Base-by-base conservation (phyloP, 139 green algal genomes). In the Coelastrella sp. region DNA sequence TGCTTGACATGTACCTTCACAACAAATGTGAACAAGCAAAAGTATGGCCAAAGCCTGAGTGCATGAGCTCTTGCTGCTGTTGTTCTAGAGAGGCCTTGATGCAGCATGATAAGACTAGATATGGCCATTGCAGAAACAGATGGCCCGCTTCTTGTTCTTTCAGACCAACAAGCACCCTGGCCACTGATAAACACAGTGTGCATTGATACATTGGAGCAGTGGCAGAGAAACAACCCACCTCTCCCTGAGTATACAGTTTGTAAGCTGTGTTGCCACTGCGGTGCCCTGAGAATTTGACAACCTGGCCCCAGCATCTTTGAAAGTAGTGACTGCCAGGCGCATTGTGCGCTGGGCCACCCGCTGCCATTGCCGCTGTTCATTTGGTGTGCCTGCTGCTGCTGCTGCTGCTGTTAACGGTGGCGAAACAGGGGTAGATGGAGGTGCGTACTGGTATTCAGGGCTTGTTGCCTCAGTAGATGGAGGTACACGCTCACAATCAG, bases 321-420 rank as follows among this genome's bases (percentile, higher is more conserved):
- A 84, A 0, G 88, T 68, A 19, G 88, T 91, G 0, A 91, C 25
- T 27, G 88, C 88, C 5, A 91, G 10, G 0, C 88, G 88, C 25
- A 88, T 17, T 11, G 68, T 19, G 5, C 78, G 66, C 81, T 91
- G 88, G 0, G 81, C 88, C 58, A 12, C 6, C 24, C 88, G 78
- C 24, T 79, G 80, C 88, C 88, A 91, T 24, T 88, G 78, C 6
- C 87, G 87, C 78, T 87, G 87, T 78, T 91, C 65, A 20, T 87
- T 78, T 0, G 87, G 87, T 17, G 87, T 87, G 6, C 49, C n/a
- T 35, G 49, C 25, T 7, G 65, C 49, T 86, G 78, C 20, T 58
- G 49, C 6, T 80, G 66, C 65, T 66, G 76, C 19, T 59, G 27
- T 7, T 59, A 59, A 20, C 10, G 59, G n/a, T 63, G 83, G 10